Conservation (phyloP, 2,329 filamentous ascomycete species). For the Arachnopeziza araneosa region DNA sequence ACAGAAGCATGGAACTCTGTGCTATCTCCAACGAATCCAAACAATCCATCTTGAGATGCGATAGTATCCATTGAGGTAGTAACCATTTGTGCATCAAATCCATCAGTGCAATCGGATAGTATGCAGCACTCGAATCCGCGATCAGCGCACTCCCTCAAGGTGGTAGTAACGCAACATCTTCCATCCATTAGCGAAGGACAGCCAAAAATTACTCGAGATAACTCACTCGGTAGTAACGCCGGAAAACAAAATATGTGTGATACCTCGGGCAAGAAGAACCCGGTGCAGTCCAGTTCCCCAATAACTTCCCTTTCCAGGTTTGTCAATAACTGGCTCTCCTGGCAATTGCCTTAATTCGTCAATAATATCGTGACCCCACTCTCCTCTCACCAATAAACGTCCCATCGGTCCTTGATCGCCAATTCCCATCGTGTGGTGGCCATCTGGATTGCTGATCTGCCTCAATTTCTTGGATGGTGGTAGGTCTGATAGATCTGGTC, state of each 20-base stretch:
- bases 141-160: conserved; percentile 51
- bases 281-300: conserved; percentile 51
- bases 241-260: conserved; percentile 52
- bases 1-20: conserved; percentile 34
- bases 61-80: conserved; percentile 44
- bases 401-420: conserved; percentile 49
- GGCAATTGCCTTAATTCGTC: conserved; percentile 33
- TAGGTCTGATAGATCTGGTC: conserved; percentile 49
- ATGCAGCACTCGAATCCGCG: conserved; percentile 56
- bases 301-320: conserved; percentile 47
- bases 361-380: conserved; percentile 52
- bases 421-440: conserved; percentile 41
- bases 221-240: conserved; percentile 50
- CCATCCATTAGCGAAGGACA: conserved; percentile 2
- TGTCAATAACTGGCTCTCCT: conserved; percentile 31
- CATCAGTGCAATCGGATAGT: conserved; percentile 42
- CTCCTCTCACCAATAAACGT: conserved; percentile 51
- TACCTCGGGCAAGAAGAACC: conserved; percentile 45
- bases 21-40: conserved; percentile 41
- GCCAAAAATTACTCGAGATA: background rate
- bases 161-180: conserved; percentile 49
- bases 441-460: conserved; percentile 38
- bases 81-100: conserved; percentile 43
- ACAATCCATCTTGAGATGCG: conserved; percentile 45
- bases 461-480: conserved; percentile 47